Conservation (phyloP, 352 stramenopile genomes). For the Phytophthora podocarpi region DNA sequence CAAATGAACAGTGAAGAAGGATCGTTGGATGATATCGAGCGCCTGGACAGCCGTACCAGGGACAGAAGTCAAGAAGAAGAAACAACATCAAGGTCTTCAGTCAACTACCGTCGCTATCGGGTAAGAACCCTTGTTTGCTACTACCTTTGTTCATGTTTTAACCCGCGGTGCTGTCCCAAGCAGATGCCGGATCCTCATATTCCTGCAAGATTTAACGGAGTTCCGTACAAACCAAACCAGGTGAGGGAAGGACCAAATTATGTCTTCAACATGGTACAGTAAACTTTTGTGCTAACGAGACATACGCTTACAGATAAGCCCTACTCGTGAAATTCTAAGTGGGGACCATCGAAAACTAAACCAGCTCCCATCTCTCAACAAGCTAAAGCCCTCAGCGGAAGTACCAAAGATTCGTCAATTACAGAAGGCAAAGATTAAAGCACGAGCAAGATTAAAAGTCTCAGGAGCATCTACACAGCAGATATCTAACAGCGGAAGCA, state of each 20-base stretch:
- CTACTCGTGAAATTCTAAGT: constrained; percentile 58
- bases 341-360: constrained; percentile 52
- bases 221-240: constrained; percentile 64
- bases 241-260: constrained; percentile 15
- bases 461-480: background rate
- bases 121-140: constrained; percentile 8
- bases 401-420: constrained; percentile 10
- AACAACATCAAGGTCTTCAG: background rate
- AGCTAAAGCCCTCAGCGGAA: constrained; percentile 7
- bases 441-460: constrained; percentile 9
- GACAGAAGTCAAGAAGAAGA: constrained; percentile 5
- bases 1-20: background rate
- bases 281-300: background rate
- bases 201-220: constrained; percentile 63
- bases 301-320: constrained; percentile 36
- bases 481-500: constrained; percentile 14
- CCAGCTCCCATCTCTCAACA: constrained; percentile 52
- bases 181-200: constrained; percentile 60
- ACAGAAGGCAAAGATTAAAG: constrained; percentile 27
- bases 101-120: constrained; percentile 26
- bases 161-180: too few species aligned
- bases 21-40: background rate
- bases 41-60: background rate
- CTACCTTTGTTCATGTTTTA: background rate
- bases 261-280: background rate